Conservation (phyloP, 257 asterid species). For the Solanum piurae region DNA sequence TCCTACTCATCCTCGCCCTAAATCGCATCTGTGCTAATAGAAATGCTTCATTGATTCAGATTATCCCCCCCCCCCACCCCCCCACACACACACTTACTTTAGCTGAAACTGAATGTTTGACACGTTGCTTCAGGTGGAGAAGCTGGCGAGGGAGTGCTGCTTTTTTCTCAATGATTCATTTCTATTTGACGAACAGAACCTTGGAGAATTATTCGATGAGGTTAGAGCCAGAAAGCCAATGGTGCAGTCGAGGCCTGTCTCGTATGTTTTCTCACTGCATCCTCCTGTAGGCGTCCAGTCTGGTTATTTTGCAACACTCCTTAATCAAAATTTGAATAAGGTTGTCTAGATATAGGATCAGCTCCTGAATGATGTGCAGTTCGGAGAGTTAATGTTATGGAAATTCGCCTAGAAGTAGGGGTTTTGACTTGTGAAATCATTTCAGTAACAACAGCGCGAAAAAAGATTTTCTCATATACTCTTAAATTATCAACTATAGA, state of each 20-base stretch:
- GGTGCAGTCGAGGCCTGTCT: slow-evolving; percentile 50
- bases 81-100: no score
- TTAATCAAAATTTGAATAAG: slow-evolving; percentile 1
- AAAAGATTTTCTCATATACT: neutral
- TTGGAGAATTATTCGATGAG: slow-evolving; percentile 51
- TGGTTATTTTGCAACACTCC: slow-evolving; percentile 20
- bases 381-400: neutral
- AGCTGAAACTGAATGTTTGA: neutral
- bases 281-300: slow-evolving; percentile 31
- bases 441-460: neutral
- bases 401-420: neutral
- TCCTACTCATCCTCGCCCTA: neutral
- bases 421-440: neutral
- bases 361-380: neutral
- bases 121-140: slow-evolving; percentile 60
- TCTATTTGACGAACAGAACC: slow-evolving; percentile 55
- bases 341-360: neutral
- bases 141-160: slow-evolving; percentile 58
- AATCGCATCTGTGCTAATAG: neutral
- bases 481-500: neutral
- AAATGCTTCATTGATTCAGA: neutral
- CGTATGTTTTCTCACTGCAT: slow-evolving; percentile 48
- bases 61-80: neutral
- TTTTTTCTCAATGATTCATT: slow-evolving; percentile 63
- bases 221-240: slow-evolving; percentile 22